Evolutionary conservation across 202 grass and related monocot species (phyloP).

Genomic region (Elaeis oleifera): DNA sequence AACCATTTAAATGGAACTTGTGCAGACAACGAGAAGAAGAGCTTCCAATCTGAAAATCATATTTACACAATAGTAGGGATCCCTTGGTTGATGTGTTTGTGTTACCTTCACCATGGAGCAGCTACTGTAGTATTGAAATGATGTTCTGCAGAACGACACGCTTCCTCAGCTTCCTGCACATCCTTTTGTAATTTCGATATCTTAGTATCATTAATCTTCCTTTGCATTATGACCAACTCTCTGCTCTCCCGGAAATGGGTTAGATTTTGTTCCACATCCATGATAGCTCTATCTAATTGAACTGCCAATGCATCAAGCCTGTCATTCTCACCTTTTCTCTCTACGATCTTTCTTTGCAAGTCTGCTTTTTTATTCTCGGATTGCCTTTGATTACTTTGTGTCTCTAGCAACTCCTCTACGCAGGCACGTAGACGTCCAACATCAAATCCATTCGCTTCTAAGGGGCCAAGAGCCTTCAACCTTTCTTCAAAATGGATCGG

Average conservation of each 20-base stretch:
- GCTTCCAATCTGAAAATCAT: too few relatives aligned
- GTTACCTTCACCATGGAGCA: conserved; percentile 8
- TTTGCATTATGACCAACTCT: conserved; percentile 4
- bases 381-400: conserved; percentile 27
- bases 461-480: conserved; percentile 21
- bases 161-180: neutral
- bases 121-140: neutral
- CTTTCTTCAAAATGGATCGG: conserved; percentile 29
- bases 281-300: conserved; percentile 27
- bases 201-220: conserved; percentile 10
- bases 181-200: conserved; percentile 15
- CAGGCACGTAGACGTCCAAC: conserved; percentile 32
- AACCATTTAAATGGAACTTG: too few relatives aligned
- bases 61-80: too few relatives aligned
- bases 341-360: conserved; percentile 31
- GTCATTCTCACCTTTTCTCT: conserved; percentile 11
- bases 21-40: too few relatives aligned
- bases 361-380: conserved; percentile 14
- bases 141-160: neutral
- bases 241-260: conserved; percentile 8
- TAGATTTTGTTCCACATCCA: conserved; percentile 40
- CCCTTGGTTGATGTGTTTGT: too few relatives aligned
- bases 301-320: conserved; percentile 9
- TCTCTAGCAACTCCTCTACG: conserved; percentile 29
- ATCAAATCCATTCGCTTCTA: conserved; percentile 63